Percentiles rank a stretch among this genome's conserved stretches.
These are phyloP conservation scores for Rubroboletus pulcherrimus DNA, from an alignment of 768 basidiomycete genomes.

Conservation along the genomic window DNA sequence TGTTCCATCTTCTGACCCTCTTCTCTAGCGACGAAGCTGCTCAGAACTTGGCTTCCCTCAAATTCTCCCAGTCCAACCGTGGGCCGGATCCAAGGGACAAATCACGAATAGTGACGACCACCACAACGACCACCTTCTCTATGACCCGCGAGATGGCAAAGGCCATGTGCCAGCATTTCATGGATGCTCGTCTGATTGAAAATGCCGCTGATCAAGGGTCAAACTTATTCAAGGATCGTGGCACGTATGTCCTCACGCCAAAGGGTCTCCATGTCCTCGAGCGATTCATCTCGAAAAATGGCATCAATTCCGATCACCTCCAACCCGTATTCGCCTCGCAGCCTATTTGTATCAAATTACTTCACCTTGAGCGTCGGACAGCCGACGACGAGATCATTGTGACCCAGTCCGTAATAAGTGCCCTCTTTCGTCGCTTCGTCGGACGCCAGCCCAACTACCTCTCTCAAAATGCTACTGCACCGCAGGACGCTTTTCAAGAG, in stretches of 20 bases:
- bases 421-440: conserved; percentile 92
- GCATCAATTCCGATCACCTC: conserved; percentile 92
- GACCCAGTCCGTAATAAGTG: conserved; percentile 88
- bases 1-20: conserved; percentile 1
- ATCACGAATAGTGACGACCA: conserved; percentile 96
- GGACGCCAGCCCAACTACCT: conserved; percentile 84
- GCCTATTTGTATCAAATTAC: conserved; percentile 95
- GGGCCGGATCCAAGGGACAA: conserved; percentile 98
- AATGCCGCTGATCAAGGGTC: conserved; percentile 89
- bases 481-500: conserved; percentile 60
- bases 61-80: conserved; percentile 98
- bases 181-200: conserved; percentile 97
- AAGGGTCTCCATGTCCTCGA: conserved; percentile 99
- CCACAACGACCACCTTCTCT: conserved; percentile 98
- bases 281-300: conserved; percentile 99
- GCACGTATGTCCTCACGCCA: conserved; percentile 91
- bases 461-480: conserved; percentile 39
- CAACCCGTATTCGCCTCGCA: conserved; percentile 85
- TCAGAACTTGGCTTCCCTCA: conserved; percentile 87
- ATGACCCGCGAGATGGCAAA: conserved; percentile 99
- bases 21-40: conserved; percentile 87
- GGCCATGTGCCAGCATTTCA: conserved; percentile 99
- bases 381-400: conserved; percentile 97
- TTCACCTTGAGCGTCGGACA: conserved; percentile 91
- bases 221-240: conserved; percentile 95